These are phyloP conservation scores for Lactarius psammicola DNA, from an alignment of 768 basidiomycete genomes.

Conservation along the genomic window DNA sequence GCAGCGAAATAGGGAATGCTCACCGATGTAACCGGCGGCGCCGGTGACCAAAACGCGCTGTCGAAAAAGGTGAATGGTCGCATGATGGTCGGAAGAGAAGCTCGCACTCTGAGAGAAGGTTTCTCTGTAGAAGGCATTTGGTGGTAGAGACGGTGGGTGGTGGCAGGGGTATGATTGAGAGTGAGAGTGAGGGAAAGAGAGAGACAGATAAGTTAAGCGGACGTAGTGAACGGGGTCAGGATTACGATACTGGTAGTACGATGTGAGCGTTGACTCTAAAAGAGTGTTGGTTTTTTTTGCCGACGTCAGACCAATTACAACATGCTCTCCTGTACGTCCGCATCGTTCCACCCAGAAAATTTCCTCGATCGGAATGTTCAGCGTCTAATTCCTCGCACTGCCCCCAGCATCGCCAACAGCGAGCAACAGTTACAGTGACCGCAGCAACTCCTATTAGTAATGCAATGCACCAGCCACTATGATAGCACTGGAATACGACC, in stretches of 20 bases:
- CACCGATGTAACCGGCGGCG: constrained; percentile 90
- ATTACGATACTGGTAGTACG: constrained; percentile 5
- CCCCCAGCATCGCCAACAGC: not conserved
- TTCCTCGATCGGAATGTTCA: not conserved
- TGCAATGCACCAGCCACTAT: no score
- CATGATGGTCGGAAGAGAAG: constrained; percentile 4
- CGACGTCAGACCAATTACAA: constrained; percentile 12
- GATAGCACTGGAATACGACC: not conserved
- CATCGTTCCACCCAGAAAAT: not conserved
- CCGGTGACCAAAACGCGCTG: constrained; percentile 71
- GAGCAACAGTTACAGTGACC: not conserved
- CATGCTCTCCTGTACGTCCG: constrained; percentile 4
- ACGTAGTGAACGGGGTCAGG: constrained; percentile 11
- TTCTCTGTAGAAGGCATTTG: constrained; percentile 23
- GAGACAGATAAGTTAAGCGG: constrained; percentile 22
- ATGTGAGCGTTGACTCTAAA: constrained; percentile 8
- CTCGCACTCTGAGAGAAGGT: constrained; percentile 15
- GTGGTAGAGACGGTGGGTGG: constrained; percentile 1
- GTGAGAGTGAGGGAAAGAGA: constrained; percentile 6
- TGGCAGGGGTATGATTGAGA: constrained; percentile 11
- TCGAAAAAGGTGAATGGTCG: constrained; percentile 25
- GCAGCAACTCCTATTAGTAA: no score
- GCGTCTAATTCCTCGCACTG: not conserved
- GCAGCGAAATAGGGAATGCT: constrained; percentile 25
- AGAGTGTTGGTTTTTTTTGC: constrained; percentile 1